phyloP scores from a whole-genome alignment of 768 basidiomycete genomes.

The Cystofilobasidium ferigula region DNA sequence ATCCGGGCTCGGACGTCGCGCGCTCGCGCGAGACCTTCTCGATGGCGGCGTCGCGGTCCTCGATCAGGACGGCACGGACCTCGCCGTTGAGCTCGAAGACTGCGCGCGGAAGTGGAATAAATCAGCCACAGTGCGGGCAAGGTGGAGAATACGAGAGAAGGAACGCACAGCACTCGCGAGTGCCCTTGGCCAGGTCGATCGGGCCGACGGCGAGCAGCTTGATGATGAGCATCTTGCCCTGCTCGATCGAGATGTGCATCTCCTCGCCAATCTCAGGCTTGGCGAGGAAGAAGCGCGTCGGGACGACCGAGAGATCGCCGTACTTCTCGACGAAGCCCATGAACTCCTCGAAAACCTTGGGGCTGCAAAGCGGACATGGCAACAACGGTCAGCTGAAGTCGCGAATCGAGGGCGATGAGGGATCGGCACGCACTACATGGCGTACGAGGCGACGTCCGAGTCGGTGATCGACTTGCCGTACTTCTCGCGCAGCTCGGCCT shows the following conservation, averaged over 20 bases:
- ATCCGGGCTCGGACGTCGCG: slow-evolving; percentile 84
- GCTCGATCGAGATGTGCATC: slow-evolving; percentile 80
- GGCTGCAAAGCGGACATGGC: not conserved
- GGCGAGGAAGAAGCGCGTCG: slow-evolving; percentile 93
- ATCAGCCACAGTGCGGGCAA: not conserved
- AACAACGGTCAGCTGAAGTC: not conserved
- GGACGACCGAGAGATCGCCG: slow-evolving; percentile 89
- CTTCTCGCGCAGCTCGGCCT: slow-evolving; percentile 78
- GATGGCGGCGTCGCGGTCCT: slow-evolving; percentile 94
- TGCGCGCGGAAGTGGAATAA: not conserved
- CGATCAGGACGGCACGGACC: slow-evolving; percentile 88
- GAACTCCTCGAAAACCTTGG: slow-evolving; percentile 90
- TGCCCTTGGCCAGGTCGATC: slow-evolving; percentile 79
- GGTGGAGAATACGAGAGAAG: not conserved
- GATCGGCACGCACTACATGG: slow-evolving; percentile 62
- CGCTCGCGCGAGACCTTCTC: slow-evolving; percentile 90
- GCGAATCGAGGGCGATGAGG: not conserved
- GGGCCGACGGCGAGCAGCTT: slow-evolving; percentile 91
- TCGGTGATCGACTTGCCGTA: slow-evolving; percentile 93
- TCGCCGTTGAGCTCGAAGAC: slow-evolving; percentile 38
- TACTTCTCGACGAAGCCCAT: slow-evolving; percentile 90
- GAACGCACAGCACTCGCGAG: slow-evolving; percentile 63
- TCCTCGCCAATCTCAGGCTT: slow-evolving; percentile 87
- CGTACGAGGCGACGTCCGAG: slow-evolving; percentile 83
- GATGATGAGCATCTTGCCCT: slow-evolving; percentile 93